Percentiles rank a stretch among this genome's conserved stretches.
phyloP scores from a whole-genome alignment of 2,329 filamentous ascomycete species.

The Xylariaceae sp. region DNA sequence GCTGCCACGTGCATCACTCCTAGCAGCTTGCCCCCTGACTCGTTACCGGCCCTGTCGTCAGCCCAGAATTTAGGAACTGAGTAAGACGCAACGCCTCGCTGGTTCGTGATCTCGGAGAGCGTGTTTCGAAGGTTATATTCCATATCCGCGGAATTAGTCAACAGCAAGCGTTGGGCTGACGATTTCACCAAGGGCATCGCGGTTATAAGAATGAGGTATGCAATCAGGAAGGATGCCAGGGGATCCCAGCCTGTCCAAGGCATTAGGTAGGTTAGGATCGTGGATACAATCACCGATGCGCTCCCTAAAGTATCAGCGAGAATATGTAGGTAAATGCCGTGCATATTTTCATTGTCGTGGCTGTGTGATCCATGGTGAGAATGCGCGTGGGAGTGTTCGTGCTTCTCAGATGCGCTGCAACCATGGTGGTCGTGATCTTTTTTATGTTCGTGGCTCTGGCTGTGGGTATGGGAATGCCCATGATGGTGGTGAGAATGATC shows the following conservation, averaged over 20 bases:
- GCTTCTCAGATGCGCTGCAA: conserved; percentile 48
- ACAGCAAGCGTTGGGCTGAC: conserved; percentile 79
- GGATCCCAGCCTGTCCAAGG: conserved; percentile 96
- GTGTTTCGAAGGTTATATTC: conserved; percentile 90
- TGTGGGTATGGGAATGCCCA: conserved; percentile 40
- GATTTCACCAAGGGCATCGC: conserved; percentile 86
- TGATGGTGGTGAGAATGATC: conserved; percentile 24
- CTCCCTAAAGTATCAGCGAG: conserved; percentile 94
- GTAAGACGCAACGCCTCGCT: conserved; percentile 86
- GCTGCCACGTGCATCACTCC: conserved; percentile 89
- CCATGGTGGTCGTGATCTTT: conserved; percentile 52
- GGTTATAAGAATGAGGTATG: conserved; percentile 89
- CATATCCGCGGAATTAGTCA: conserved; percentile 81
- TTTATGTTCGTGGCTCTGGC: conserved; percentile 41
- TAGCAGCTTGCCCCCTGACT: conserved; percentile 62
- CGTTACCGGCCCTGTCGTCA: conserved; percentile 66
- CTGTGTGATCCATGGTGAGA: conserved; percentile 51
- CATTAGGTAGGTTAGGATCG: conserved; percentile 82
- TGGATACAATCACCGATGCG: conserved; percentile 91
- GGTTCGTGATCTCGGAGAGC: conserved; percentile 78
- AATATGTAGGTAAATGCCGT: conserved; percentile 95
- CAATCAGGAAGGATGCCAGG: conserved; percentile 90
- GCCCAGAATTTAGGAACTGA: conserved; percentile 91
- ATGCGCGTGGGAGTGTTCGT: conserved; percentile 46
- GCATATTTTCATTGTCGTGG: conserved; percentile 97